These are phyloP conservation scores for Sonneratia alba DNA, from an alignment of 345 rosid genomes.

Conservation along the genomic window DNA sequence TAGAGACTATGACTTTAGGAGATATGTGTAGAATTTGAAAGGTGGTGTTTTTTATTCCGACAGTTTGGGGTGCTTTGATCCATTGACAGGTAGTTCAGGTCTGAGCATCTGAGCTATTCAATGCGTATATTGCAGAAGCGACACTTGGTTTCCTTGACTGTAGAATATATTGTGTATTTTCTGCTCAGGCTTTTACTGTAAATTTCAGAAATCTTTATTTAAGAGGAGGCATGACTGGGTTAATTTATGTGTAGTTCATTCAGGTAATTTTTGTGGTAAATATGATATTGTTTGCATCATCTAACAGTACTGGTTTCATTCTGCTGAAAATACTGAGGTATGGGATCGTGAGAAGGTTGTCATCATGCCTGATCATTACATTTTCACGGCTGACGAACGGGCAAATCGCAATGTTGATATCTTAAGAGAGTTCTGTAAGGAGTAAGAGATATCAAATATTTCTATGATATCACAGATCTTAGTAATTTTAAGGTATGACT, in stretches of 20 bases:
- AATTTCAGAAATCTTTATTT: neutral
- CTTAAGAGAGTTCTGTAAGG: conserved; percentile 76
- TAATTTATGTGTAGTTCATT: neutral
- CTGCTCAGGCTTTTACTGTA: too few relatives aligned
- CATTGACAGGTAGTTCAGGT: too few relatives aligned
- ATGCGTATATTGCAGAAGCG: too few relatives aligned
- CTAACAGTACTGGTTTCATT: conserved; percentile 6
- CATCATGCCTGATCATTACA: conserved; percentile 93
- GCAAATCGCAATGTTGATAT: conserved; percentile 96
- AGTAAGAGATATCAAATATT: conserved; percentile 79
- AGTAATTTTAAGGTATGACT: conserved; percentile 64
- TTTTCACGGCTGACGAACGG: conserved; percentile 83
- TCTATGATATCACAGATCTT: conserved; percentile 88
- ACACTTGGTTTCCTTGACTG: too few relatives aligned
- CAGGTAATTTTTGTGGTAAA: neutral
- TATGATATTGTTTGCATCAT: neutral
- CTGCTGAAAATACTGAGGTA: conserved; percentile 38
- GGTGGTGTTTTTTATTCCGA: neutral
- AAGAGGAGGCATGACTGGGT: neutral
- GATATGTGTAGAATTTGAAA: neutral
- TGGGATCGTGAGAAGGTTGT: conserved; percentile 97
- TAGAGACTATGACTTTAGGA: neutral
- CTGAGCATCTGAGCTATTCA: too few relatives aligned
- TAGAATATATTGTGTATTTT: too few relatives aligned
- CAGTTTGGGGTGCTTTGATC: too few relatives aligned